phyloP scores from a whole-genome alignment of 1,284 basidiomycete genomes.

The Ceratobasidium theobromae region DNA sequence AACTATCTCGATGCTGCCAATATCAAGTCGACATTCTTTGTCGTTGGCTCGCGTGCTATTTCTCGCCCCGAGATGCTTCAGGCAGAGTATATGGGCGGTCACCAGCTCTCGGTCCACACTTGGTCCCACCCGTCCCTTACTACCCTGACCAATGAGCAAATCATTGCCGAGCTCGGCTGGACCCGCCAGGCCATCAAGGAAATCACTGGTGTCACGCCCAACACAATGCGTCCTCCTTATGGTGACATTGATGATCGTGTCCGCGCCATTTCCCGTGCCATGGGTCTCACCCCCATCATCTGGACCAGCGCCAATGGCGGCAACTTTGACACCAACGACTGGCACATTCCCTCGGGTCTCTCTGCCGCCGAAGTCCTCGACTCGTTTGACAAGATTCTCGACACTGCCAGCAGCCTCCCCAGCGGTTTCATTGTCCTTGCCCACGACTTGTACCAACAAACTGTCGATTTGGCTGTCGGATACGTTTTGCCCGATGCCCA shows the following conservation, averaged over 20 bases:
- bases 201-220: slow-evolving; percentile 68
- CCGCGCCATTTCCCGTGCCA: slow-evolving; percentile 69
- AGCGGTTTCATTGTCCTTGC: slow-evolving; percentile 62
- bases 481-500: slow-evolving; percentile 69
- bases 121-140: slow-evolving; percentile 71
- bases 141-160: slow-evolving; percentile 75
- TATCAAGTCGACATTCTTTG: slow-evolving; percentile 57
- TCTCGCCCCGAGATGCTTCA: slow-evolving; percentile 64
- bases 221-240: slow-evolving; percentile 64
- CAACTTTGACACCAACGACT: slow-evolving; percentile 60
- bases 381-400: slow-evolving; percentile 53
- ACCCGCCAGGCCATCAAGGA: slow-evolving; percentile 82
- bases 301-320: slow-evolving; percentile 62
- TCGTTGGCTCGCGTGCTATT: slow-evolving; percentile 58
- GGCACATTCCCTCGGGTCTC: slow-evolving; percentile 43
- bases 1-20: slow-evolving; percentile 50
- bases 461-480: slow-evolving; percentile 66
- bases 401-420: slow-evolving; percentile 52
- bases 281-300: slow-evolving; percentile 66
- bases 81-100: slow-evolving; percentile 68
- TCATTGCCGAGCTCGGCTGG: slow-evolving; percentile 89
- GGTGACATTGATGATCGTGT: slow-evolving; percentile 81
- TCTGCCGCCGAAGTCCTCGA: neutral
- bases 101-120: slow-evolving; percentile 67
- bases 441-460: slow-evolving; percentile 69